A percentile compares a stretch with the other conserved stretches of the same genome.
Conservation (phyloP, 176 grass and related monocot genomes). For the Metroxylon sagu region DNA sequence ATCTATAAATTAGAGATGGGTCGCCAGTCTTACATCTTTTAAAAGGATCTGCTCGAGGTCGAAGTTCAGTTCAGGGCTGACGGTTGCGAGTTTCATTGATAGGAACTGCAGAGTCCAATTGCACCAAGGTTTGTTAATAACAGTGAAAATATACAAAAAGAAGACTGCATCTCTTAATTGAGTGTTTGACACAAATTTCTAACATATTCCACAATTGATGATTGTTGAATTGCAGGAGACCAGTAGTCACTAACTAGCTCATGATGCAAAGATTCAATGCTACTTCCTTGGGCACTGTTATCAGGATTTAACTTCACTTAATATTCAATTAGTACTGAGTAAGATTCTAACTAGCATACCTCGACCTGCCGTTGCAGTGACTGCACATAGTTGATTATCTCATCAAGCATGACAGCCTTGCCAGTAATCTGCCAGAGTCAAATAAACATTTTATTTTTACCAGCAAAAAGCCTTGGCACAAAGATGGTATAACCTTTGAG, state of each 20-base stretch:
- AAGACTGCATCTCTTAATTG: too few relatives aligned
- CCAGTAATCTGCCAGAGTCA: constrained; percentile 58
- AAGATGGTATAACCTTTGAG: constrained; percentile 5
- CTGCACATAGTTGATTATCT: constrained; percentile 99
- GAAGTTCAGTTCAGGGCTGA: constrained; percentile 51
- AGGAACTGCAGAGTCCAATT: constrained; percentile 58
- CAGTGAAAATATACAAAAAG: too few relatives aligned
- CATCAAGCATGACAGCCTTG: constrained; percentile 99
- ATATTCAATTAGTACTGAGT: too few relatives aligned
- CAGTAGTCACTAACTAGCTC: too few relatives aligned
- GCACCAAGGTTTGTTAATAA: neutral
- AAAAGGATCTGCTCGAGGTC: constrained; percentile 59
- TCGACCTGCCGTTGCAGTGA: constrained; percentile 89
- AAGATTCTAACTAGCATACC: constrained; percentile 23
- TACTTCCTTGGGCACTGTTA: too few relatives aligned
- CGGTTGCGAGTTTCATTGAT: constrained; percentile 69
- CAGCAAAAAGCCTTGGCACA: neutral
- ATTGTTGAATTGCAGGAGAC: too few relatives aligned
- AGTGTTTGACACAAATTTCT: too few relatives aligned
- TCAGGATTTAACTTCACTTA: too few relatives aligned
- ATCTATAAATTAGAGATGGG: neutral
- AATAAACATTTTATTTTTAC: constrained; percentile 4
- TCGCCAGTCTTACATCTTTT: constrained; percentile 49
- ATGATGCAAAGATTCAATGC: too few relatives aligned
- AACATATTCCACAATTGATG: too few relatives aligned